Conservation (phyloP, 2,329 filamentous ascomycete genomes). For the Meredithiella fracta region DNA sequence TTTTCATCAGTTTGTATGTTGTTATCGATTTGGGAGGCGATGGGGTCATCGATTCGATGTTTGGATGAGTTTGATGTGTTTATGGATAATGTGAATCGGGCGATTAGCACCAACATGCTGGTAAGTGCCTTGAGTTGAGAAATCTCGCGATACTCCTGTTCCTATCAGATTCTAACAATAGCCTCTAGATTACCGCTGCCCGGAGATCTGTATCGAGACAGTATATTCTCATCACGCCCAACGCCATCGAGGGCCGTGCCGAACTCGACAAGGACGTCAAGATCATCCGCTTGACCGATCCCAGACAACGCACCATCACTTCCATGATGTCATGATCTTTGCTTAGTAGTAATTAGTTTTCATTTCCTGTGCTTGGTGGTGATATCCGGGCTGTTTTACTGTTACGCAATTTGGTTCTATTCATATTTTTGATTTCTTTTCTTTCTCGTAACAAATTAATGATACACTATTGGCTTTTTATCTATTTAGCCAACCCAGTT, state of each 20-base stretch:
- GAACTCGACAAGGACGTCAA: slow-evolving; percentile 53
- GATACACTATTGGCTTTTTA: too few species aligned
- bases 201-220: slow-evolving; percentile 76
- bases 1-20: slow-evolving; percentile 93
- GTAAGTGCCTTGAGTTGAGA: slow-evolving; percentile 35
- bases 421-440: too few species aligned
- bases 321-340: slow-evolving; percentile 4
- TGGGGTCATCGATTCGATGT: slow-evolving; percentile 87
- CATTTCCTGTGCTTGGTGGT: background rate
- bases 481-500: too few species aligned
- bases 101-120: slow-evolving; percentile 85
- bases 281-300: slow-evolving; percentile 52
- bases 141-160: background rate
- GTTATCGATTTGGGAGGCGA: slow-evolving; percentile 89
- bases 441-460: too few species aligned
- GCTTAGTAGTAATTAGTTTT: background rate
- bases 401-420: too few species aligned
- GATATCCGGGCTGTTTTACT: too few species aligned
- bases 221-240: slow-evolving; percentile 92
- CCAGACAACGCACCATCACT: slow-evolving; percentile 31
- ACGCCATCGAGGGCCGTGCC: slow-evolving; percentile 51
- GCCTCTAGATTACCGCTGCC: slow-evolving; percentile 39
- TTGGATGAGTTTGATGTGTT: slow-evolving; percentile 98
- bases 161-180: slow-evolving; percentile 2
- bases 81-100: slow-evolving; percentile 95